A percentile compares a stretch with the other conserved stretches of the same genome.
Evolutionary conservation across 2,329 filamentous ascomycete species (phyloP).

Genomic region (Trichoderma sp.): DNA sequence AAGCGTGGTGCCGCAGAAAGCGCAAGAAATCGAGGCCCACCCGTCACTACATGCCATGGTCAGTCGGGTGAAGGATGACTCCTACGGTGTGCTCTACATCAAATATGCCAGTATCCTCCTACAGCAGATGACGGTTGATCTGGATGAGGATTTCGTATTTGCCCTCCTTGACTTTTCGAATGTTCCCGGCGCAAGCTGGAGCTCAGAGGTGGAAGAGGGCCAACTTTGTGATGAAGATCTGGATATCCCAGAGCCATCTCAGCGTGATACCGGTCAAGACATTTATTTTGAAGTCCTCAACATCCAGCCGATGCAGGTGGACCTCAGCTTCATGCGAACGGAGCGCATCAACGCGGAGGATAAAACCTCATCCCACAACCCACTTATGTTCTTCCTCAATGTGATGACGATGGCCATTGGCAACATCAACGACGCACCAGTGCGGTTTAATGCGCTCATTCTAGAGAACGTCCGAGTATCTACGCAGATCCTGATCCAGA

Average conservation of each 20-base stretch:
- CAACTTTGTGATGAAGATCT: constrained; percentile 86
- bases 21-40: constrained; percentile 93
- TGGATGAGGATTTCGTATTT: constrained; percentile 98
- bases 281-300: constrained; percentile 98
- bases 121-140: constrained; percentile 97
- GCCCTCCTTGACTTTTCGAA: constrained; percentile 94
- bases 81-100: constrained; percentile 96
- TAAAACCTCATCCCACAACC: constrained; percentile 85
- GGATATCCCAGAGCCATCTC: constrained; percentile 88
- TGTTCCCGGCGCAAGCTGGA: constrained; percentile 85
- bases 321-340: constrained; percentile 95
- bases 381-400: constrained; percentile 98
- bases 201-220: constrained; percentile 67
- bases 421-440: constrained; percentile 96
- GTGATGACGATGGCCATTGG: constrained; percentile 99
- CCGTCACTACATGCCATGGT: constrained; percentile 91
- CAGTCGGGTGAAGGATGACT: constrained; percentile 95
- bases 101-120: constrained; percentile 94
- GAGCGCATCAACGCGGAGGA: constrained; percentile 96
- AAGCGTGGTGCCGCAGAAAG: constrained; percentile 95
- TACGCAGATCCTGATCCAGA: constrained; percentile 77
- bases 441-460: constrained; percentile 90
- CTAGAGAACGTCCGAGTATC: constrained; percentile 94
- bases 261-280: constrained; percentile 82
- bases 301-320: constrained; percentile 96